A percentile compares a stretch with the other conserved stretches of the same genome.
Conservation (phyloP, 495 filamentous ascomycete species). For the Xylaria sp. region DNA sequence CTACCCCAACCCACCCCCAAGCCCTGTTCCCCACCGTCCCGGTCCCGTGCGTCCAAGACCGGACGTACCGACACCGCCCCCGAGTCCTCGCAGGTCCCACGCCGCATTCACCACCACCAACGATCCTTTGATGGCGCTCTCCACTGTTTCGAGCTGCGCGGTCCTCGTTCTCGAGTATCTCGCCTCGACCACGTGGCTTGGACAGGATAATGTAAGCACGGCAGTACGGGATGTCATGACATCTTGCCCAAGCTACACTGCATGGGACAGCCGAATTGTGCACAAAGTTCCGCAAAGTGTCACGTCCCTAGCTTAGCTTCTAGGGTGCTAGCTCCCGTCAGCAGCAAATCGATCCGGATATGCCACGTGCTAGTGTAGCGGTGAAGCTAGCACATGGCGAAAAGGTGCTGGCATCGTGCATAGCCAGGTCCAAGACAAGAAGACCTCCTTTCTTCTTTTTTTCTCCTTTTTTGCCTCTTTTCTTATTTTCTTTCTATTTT, state of each 20-base stretch:
- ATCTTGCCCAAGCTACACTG: neutral
- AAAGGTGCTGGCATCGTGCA: too few species aligned
- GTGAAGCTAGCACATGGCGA: too few species aligned
- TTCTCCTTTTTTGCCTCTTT: too few species aligned
- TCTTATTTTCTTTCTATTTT: too few species aligned
- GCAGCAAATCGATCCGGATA: neutral
- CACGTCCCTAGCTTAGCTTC: neutral
- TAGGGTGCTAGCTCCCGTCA: neutral
- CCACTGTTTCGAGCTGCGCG: neutral
- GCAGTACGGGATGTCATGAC: neutral
- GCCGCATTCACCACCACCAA: neutral
- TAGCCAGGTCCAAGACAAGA: neutral
- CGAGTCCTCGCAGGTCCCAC: slow-evolving; percentile 35
- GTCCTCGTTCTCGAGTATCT: slow-evolving; percentile 5
- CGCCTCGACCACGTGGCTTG: neutral
- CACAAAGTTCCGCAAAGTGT: neutral
- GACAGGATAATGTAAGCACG: neutral
- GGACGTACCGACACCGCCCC: slow-evolving; percentile 42
- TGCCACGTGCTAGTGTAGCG: neutral
- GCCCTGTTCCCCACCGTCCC: slow-evolving; percentile 38
- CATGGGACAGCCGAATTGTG: neutral
- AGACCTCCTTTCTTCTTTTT: neutral
- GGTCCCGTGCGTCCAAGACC: slow-evolving; percentile 37
- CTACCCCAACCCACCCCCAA: slow-evolving; percentile 39
- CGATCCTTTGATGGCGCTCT: neutral